phyloP scores from a whole-genome alignment of 306 rosid genomes.

The Morella rubra region DNA sequence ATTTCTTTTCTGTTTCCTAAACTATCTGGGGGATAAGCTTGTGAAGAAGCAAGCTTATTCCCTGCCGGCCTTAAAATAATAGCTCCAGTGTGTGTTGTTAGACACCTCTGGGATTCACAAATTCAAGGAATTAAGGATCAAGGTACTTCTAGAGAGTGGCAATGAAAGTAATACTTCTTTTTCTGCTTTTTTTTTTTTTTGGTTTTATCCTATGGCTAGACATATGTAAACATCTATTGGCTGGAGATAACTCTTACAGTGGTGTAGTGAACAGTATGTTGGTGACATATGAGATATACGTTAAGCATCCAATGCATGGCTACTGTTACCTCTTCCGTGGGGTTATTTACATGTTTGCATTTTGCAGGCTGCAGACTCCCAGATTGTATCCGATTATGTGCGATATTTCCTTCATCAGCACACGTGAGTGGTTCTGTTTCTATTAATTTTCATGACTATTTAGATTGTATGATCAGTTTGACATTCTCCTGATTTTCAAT shows the following conservation, averaged over 20 bases:
- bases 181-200: neutral
- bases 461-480: conserved; percentile 4
- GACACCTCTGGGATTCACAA: neutral
- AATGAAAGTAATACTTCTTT: neutral
- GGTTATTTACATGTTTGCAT: conserved; percentile 11
- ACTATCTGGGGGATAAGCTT: too few species aligned
- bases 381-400: conserved; percentile 86
- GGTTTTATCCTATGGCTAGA: neutral
- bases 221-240: too few species aligned
- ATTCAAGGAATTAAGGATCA: neutral
- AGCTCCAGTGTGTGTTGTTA: neutral
- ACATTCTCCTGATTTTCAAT: neutral
- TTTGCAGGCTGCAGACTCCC: conserved; percentile 95
- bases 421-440: conserved; percentile 53
- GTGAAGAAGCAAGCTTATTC: too few species aligned
- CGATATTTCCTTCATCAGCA: conserved; percentile 93
- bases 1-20: too few species aligned
- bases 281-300: conserved; percentile 2
- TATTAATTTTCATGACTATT: neutral
- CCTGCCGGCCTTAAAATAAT: too few species aligned
- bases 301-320: neutral
- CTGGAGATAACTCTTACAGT: neutral
- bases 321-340: conserved; percentile 1
- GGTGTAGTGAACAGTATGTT: neutral
- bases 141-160: neutral